Base-by-base conservation (phyloP, 768 basidiomycete species). In the Lactarius hengduanensis region DNA sequence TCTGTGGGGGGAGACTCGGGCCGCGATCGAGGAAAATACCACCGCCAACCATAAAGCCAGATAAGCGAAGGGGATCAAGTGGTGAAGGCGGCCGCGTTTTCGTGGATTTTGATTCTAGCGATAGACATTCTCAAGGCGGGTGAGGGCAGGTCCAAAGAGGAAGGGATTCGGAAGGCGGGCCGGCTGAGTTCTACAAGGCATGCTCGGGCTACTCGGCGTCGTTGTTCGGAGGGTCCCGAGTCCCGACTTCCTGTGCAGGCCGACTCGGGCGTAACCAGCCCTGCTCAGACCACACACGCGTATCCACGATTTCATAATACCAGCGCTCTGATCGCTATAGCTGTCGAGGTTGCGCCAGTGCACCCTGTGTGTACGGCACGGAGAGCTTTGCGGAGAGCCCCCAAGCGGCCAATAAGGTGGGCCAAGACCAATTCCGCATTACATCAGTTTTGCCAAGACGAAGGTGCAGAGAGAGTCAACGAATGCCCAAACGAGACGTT, bases 361-460 rank as follows among this genome's bases (percentile, higher is more conserved):
- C 13, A 15, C 50, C 26, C 13, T 15, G 50, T 16, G 22, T 26
- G 50, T 13, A 10, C n/a, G 10, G 45, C 11, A 22, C n/a, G 10
- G 50, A 1, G 50, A 50, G 22, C 22, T 22, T 22, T 3, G 11
- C n/a, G 10, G 50, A 1, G 50, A 53, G 50, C 26, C 50, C 50
- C 13, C 26, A 50, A 53, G 22, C 50, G 26, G 50, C 50, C 26
- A 53, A 53, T 53, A 53, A 26, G 50, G 50, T 53, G 50, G 13
- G 50, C 50, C 50, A 53, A 53, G 50, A 53, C 50, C 20, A 45
- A 10, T n/a, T n/a, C 41, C 10, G 20, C 43, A 50, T 50, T 50
- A 50, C 47, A 50, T 50, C 47, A 50, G 22, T 26, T 4, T 53
- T 53, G 50, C 50, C 50, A 53, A 53, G 50, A 53, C 50, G 50